Evolutionary conservation across 495 filamentous ascomycete genomes (phyloP), one percentile per base, ranked within the genome.

Genomic region (Chaetomium cochliodes): DNA sequence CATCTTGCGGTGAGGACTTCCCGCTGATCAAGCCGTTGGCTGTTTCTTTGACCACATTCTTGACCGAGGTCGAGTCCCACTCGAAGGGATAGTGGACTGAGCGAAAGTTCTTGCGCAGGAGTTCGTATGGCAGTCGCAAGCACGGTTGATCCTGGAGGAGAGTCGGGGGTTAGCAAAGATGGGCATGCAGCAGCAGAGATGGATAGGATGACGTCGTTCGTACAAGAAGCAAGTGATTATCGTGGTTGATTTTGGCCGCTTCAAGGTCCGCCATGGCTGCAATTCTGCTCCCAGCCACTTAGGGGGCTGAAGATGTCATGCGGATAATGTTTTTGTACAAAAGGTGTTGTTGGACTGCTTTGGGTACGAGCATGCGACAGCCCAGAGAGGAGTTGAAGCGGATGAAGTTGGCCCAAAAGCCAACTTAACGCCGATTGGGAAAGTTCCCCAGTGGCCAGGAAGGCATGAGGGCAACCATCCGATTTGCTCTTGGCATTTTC

Each of bases 31-130:
- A 86, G 63, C 85, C 84, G 56, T 85, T 88, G 44, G 89, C 85
- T 13, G 86, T 84, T 22, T 90, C 82, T 76, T 87, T 87, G 63
- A 98, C 85, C 37, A 84, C 77, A 41, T 84, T 84, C 65, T 90
- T 85, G 52, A 97, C 78, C 69, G 83, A 79, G 60, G 87, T 85
- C 65, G 85, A 86, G 62, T 93, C 90, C 68, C 88, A 87, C 72
- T 98, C 94, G 70, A 96, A 85, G 62, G 85, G 78, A 65, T 89
- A 85, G 72, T 96, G 94, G 22, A 92, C 88, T 0, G 87, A 84
- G 71, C 97, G 96, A 79, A 97, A 93, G 74, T 96, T 98, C 72
- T 91, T 90, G 60, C 94, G 90, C 49, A 91, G 86, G 60, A 98
- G 87, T 75, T 97, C 93, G 74, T 92, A 86, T 23, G 94, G 94